These are phyloP conservation scores for Fusarium nanum DNA, from an alignment of 2,329 filamentous ascomycete genomes.

Conservation along the genomic window DNA sequence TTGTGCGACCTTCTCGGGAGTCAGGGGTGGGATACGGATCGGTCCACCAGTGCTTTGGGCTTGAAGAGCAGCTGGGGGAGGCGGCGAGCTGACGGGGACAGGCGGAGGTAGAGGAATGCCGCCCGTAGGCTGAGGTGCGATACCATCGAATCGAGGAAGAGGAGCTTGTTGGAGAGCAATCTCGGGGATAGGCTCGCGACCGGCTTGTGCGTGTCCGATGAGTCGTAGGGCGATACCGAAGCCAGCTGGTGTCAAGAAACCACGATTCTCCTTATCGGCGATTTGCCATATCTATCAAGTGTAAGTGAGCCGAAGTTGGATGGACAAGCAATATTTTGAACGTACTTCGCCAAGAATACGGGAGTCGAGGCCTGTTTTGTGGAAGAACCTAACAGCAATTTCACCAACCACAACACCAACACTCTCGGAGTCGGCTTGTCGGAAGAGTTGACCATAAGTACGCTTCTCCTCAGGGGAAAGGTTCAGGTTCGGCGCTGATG, in stretches of 20 bases:
- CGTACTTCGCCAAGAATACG: slow-evolving; percentile 87
- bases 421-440: slow-evolving; percentile 89
- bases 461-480: slow-evolving; percentile 92
- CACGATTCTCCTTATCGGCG: slow-evolving; percentile 95
- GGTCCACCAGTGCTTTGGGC: slow-evolving; percentile 73
- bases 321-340: slow-evolving; percentile 29
- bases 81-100: slow-evolving; percentile 52
- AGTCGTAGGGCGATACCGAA: slow-evolving; percentile 93
- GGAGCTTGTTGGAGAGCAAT: slow-evolving; percentile 87
- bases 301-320: slow-evolving; percentile 4
- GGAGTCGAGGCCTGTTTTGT: slow-evolving; percentile 90
- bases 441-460: slow-evolving; percentile 91
- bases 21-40: slow-evolving; percentile 88
- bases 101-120: slow-evolving; percentile 59
- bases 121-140: slow-evolving; percentile 56
- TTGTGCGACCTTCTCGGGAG: slow-evolving; percentile 88
- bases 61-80: slow-evolving; percentile 64
- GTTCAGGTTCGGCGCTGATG: slow-evolving; percentile 78
- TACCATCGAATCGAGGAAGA: slow-evolving; percentile 91
- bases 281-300: slow-evolving; percentile 92
- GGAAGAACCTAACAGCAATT: slow-evolving; percentile 96
- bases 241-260: slow-evolving; percentile 89
- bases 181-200: slow-evolving; percentile 82
- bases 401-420: slow-evolving; percentile 96
- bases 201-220: slow-evolving; percentile 94